Evolutionary conservation across 306 rosid genomes (phyloP), one percentile per base, ranked within the genome.

Genomic region (Quercus bicolor): DNA sequence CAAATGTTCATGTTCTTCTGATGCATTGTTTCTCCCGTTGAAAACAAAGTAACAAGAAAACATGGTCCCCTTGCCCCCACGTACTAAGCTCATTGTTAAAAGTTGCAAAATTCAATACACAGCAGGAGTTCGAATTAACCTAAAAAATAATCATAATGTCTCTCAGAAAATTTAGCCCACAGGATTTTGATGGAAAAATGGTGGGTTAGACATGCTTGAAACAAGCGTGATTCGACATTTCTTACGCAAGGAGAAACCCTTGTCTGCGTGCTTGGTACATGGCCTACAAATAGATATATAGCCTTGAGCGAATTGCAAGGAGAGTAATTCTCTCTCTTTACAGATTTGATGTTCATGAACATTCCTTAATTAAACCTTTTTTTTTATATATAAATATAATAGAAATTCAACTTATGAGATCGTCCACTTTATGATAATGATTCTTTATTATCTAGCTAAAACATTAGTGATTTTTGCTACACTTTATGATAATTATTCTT

Each of bases 321-420:
- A 54, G 43, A 21, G 56, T 15, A 29, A 24, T n/a, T 52, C 45
- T 40, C 45, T 40, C 45, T 65, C 54, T 29, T 68, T 52, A 20
- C 3, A 18, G 40, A 5, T 56, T 34, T 70, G 26, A 43, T 45
- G 70, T 56, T 78, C 76, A 70, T 78, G 76, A 70, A 78, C 81
- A 60, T 78, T 43, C 59, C 13, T 77, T 40, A 8, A 40, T 40
- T 40, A 40, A 40, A 40, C 45, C 45, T 37, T 37, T 37, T 1
- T 28, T 37, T 1, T 6, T 34, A 34, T 34, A 37, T 37, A 37
- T 8, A 40, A 2, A 40, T 8, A 8, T 2, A 40, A 40, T 40
- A 8, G 3, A 40, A 40, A 40, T 40, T 40, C 11, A 40, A 2
- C 45, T 8, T 40, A 40, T 40, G 43, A 8, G 1, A 2, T 8